Conservation (phyloP, 305 asterid genomes). For the Solanum hybrid region DNA sequence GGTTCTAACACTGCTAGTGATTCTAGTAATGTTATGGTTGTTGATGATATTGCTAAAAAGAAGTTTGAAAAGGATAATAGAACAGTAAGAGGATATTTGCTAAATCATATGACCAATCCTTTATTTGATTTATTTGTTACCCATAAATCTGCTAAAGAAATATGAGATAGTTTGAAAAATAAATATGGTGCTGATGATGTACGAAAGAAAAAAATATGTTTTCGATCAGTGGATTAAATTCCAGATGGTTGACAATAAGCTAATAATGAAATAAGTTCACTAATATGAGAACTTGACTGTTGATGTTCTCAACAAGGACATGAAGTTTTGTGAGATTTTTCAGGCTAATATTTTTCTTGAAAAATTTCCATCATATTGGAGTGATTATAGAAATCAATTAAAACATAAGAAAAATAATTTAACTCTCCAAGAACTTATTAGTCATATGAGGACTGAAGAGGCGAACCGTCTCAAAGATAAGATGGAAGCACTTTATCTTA, state of each 20-base stretch:
- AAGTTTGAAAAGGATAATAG: not conserved
- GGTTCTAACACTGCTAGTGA: too few relatives aligned
- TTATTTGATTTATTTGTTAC: not conserved
- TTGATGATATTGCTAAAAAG: not conserved
- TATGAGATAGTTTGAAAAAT: not conserved
- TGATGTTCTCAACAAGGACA: not conserved
- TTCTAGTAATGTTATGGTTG: too few relatives aligned
- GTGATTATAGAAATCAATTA: not conserved
- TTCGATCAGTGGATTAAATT: not conserved
- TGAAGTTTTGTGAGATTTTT: not conserved
- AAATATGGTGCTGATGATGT: not conserved
- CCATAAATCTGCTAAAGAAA: not conserved
- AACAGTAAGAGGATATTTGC: not conserved
- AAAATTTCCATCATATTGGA: not conserved
- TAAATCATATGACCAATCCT: not conserved
- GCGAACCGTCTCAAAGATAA: not conserved
- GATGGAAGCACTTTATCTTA: not conserved
- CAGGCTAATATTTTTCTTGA: not conserved
- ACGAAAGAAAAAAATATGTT: too few relatives aligned
- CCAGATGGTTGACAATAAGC: not conserved
- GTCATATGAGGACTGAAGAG: not conserved
- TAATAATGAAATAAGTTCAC: not conserved
- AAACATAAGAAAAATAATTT: not conserved
- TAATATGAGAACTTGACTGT: not conserved
- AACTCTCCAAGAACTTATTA: not conserved